Conservation (phyloP, 2,329 filamentous ascomycete species). For the Purpureocillium lavendulum region DNA sequence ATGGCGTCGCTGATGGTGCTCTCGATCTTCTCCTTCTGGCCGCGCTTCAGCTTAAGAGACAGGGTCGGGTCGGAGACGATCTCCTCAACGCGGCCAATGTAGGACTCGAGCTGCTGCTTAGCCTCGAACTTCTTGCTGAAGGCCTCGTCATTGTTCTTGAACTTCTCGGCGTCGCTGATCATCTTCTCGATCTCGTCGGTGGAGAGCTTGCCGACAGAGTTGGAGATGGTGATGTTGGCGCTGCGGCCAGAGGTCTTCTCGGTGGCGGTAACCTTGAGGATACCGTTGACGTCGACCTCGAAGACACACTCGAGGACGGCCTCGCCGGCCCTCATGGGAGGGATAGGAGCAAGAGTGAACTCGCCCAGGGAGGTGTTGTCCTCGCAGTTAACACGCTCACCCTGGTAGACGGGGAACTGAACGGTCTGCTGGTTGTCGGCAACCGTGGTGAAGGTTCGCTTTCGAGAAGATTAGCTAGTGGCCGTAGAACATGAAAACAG, state of each 20-base stretch:
- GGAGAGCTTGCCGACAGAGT: constrained; percentile 98
- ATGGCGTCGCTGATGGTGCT: constrained; percentile 93
- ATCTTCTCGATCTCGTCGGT: constrained; percentile 93
- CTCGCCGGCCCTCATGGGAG: constrained; percentile 89
- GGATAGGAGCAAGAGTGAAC: constrained; percentile 85
- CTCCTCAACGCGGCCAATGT: constrained; percentile 98
- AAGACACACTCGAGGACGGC: constrained; percentile 96
- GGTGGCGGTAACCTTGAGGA: constrained; percentile 97
- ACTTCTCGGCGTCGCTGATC: constrained; percentile 94
- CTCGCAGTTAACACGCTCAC: constrained; percentile 95
- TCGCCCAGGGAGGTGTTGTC: constrained; percentile 97
- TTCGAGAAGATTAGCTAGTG: too few species aligned
- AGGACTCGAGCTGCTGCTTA: constrained; percentile 97
- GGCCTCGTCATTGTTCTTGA: constrained; percentile 95
- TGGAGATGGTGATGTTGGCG: constrained; percentile 99
- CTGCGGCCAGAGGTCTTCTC: constrained; percentile 98
- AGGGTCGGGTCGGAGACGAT: constrained; percentile 94
- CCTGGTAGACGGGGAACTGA: constrained; percentile 90
- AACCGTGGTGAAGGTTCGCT: constrained; percentile 82
- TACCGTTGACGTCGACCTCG: constrained; percentile 99
- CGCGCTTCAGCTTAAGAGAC: constrained; percentile 96
- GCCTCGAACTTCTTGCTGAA: constrained; percentile 99
- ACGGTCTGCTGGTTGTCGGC: constrained; percentile 58
- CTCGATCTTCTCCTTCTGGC: constrained; percentile 99
- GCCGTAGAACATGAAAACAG: too few species aligned